phyloP scores from a whole-genome alignment of 2,329 filamentous ascomycete species.

The Curvularia lunata region DNA sequence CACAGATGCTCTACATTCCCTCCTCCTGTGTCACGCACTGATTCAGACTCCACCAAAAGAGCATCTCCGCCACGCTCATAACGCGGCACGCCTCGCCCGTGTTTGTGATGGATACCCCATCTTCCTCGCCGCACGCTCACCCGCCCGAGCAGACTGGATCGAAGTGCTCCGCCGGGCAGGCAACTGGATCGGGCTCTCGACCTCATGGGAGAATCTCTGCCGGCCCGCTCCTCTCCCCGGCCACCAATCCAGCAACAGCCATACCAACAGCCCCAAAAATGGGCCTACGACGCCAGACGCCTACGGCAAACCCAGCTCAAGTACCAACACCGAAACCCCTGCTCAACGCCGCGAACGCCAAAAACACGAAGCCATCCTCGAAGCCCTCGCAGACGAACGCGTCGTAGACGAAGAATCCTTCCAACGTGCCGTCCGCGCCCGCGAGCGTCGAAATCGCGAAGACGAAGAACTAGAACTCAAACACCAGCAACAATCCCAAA shows the following conservation, averaged over 20 bases:
- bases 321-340: constrained; percentile 50
- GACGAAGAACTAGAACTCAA: constrained; percentile 58
- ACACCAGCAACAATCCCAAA: background rate
- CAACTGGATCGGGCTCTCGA: constrained; percentile 71
- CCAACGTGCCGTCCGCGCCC: constrained; percentile 66
- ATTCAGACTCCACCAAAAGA: constrained; percentile 80
- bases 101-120: constrained; percentile 81
- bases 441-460: constrained; percentile 63
- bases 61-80: constrained; percentile 78
- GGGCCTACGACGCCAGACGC: constrained; percentile 4
- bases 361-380: constrained; percentile 70
- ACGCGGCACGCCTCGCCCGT: constrained; percentile 76
- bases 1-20: constrained; percentile 76
- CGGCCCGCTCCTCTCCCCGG: constrained; percentile 53
- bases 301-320: background rate
- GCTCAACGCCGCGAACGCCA: constrained; percentile 65
- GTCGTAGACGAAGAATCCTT: constrained; percentile 72
- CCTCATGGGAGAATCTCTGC: constrained; percentile 75
- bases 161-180: constrained; percentile 71
- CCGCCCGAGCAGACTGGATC: constrained; percentile 79
- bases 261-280: background rate
- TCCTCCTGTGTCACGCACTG: constrained; percentile 80
- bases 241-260: constrained; percentile 11
- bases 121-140: constrained; percentile 74
- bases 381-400: constrained; percentile 70